Evolutionary conservation across 495 filamentous ascomycete genomes (phyloP), one percentile per base, ranked within the genome.

Genomic region (Stereocaulon alpinum): DNA sequence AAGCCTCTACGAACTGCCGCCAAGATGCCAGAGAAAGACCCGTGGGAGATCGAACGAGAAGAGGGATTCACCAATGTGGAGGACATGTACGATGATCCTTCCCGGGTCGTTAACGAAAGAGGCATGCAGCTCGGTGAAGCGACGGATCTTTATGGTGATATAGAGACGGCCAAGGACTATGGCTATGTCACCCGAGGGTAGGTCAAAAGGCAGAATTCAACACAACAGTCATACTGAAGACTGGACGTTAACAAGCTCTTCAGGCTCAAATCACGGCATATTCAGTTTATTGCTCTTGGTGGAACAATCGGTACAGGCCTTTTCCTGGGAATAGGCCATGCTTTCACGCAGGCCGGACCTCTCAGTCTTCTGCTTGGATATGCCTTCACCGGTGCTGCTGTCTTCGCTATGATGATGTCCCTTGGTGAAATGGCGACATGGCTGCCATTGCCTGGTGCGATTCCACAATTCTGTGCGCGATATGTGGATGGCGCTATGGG

Each of bases 251-350:
- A 34, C 22, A 18, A 56, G 12, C 20, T 6, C 5, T 50, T 17
- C 51, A 71, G 69, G 32, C 65, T 75, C 47, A 74, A 75, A 62
- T 79, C 74, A 11, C 72, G 80, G 52, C 74, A 82, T 55, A 69
- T 76, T 55, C 76, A 80, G 62, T 77, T 82, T 64, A 77, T 80
- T 32, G 77, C 77, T 40, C 68, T 81, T 6, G 86, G 86, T 64
- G 86, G 86, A 52, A 86, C 85, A 20, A 85, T 90, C 64, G 87
- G 86, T 15, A 90, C 86, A 4, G 86, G 85, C 49, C 74, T 90
- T 42, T 90, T 91, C 73, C 72, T 89, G 27, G 85, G 87, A 57
- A 85, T 82, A 55, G 85, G 86, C 32, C 71, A 71, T 45, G 80
- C 83, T 12, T 77, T 89, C 56, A 75, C 79, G 17, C 77, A 72